phyloP scores from a whole-genome alignment of 768 basidiomycete genomes.

The Lactarius pseudohatsudake region DNA sequence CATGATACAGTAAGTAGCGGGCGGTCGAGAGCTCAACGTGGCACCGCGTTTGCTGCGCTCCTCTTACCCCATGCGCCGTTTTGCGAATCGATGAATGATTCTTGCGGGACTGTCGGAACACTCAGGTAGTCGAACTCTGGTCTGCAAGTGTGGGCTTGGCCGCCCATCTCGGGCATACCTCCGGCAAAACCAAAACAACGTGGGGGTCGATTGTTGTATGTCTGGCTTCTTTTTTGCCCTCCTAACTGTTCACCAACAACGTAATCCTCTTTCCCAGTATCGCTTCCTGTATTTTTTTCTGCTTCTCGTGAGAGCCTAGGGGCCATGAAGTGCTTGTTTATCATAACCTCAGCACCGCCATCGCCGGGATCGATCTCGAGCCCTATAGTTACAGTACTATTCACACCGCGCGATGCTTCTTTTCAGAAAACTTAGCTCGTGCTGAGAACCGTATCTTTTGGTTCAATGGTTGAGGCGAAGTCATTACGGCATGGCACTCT shows the following conservation, averaged over 20 bases:
- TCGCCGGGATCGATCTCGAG: constrained; percentile 23
- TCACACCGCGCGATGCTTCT: not conserved
- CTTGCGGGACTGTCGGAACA: not conserved
- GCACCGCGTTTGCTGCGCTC: not conserved
- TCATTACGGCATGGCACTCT: not conserved
- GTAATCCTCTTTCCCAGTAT: not conserved
- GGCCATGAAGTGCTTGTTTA: not conserved
- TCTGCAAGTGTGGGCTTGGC: too few relatives aligned
- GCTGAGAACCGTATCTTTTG: not conserved
- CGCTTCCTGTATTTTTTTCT: not conserved
- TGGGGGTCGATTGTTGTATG: not conserved
- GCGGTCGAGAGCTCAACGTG: not conserved
- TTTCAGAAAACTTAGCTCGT: not conserved
- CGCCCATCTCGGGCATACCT: not conserved
- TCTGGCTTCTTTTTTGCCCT: not conserved
- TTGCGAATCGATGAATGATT: not conserved
- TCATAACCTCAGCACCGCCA: constrained; percentile 22
- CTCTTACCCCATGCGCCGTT: not conserved
- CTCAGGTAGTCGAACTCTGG: not conserved
- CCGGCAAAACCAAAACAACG: not conserved
- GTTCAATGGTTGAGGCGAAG: not conserved
- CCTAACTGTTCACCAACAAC: not conserved
- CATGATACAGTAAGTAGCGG: not conserved
- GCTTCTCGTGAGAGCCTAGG: not conserved
- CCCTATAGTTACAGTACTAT: not conserved